Percentiles rank a stretch among this genome's conserved stretches.
phyloP scores from a whole-genome alignment of 108 stramenopile species.

The Poteriospumella lacustris region DNA sequence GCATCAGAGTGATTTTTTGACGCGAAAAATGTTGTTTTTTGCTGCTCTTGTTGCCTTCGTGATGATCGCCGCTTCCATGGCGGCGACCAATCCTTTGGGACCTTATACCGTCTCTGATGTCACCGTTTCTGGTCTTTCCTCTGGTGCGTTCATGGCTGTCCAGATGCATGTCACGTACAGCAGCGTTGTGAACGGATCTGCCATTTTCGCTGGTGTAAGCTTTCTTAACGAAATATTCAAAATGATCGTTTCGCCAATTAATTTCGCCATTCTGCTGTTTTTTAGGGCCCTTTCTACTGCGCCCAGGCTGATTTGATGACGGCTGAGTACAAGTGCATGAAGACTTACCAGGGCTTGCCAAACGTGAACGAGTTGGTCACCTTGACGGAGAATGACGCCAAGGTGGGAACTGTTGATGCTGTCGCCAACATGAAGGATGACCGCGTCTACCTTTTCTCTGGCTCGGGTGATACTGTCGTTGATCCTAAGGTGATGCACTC shows the following conservation, averaged over 20 bases:
- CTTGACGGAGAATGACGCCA: background rate
- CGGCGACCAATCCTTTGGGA: background rate
- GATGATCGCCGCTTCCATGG: too few relatives aligned
- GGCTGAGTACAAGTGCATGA: conserved; percentile 13
- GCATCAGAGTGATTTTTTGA: too few relatives aligned
- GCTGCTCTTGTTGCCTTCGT: too few relatives aligned
- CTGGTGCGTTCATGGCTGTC: conserved; percentile 23
- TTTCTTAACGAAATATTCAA: background rate
- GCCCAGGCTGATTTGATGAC: background rate
- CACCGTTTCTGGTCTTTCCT: background rate
- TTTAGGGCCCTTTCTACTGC: conserved; percentile 19
- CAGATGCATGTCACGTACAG: conserved; percentile 20
- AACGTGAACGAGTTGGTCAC: background rate
- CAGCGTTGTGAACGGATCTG: background rate
- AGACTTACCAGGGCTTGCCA: background rate
- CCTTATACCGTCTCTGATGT: conserved; percentile 11
- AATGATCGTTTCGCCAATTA: background rate
- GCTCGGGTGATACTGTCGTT: conserved; percentile 10
- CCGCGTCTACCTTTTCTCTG: conserved; percentile 9
- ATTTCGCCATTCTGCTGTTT: background rate
- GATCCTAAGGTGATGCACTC: background rate
- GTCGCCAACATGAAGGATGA: background rate
- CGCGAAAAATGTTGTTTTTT: too few relatives aligned
- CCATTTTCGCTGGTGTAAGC: conserved; percentile 11
- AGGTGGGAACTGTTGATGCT: background rate